Evolutionary conservation across 352 stramenopile species (phyloP).

Genomic region (Elongisporangium anandrum): DNA sequence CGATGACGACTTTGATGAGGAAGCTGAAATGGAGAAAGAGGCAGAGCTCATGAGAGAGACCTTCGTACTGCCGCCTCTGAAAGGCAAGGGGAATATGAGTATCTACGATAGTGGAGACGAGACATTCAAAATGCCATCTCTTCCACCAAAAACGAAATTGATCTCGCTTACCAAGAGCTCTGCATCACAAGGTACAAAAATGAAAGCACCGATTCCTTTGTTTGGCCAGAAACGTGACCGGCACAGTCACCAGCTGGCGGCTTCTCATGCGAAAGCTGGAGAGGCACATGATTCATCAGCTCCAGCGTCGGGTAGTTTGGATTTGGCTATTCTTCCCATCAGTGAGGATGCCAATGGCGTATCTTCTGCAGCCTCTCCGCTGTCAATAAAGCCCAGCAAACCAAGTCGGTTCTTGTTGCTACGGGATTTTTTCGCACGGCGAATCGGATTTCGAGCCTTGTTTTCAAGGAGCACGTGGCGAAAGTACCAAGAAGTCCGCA

Average conservation of each 20-base stretch:
- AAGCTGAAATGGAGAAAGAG: slow-evolving; percentile 69
- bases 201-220: background rate
- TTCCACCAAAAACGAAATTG: slow-evolving; percentile 39
- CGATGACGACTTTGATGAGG: slow-evolving; percentile 70
- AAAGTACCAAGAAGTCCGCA: slow-evolving; percentile 51
- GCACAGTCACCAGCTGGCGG: background rate
- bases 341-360: background rate
- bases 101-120: slow-evolving; percentile 55
- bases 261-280: background rate
- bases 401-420: slow-evolving; percentile 29
- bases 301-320: background rate
- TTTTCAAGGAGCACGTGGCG: slow-evolving; percentile 46
- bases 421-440: slow-evolving; percentile 25
- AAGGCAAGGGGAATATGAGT: slow-evolving; percentile 47
- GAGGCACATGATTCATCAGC: background rate
- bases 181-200: background rate
- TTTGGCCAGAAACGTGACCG: background rate
- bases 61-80: slow-evolving; percentile 75
- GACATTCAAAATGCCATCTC: slow-evolving; percentile 76
- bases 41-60: slow-evolving; percentile 68
- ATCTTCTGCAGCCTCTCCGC: slow-evolving; percentile 1
- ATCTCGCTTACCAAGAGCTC: background rate
- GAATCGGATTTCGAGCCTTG: slow-evolving; percentile 25
- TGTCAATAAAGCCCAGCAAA: slow-evolving; percentile 13
- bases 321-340: background rate